Conservation (phyloP, 2,329 filamentous ascomycete genomes). For the Cytospora piceae region DNA sequence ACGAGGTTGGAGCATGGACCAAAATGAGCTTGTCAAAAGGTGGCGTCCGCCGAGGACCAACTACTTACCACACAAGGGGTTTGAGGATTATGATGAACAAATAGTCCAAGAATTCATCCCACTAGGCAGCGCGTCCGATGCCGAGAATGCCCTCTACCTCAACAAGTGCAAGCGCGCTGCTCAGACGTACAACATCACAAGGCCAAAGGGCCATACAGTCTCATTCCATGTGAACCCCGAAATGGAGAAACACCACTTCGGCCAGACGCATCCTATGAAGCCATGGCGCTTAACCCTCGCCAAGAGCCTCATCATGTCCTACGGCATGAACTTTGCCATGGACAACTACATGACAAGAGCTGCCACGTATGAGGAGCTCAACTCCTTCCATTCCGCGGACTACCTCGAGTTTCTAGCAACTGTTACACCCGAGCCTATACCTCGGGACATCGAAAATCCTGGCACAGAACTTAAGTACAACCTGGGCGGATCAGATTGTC, state of each 20-base stretch:
- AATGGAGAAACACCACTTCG: slow-evolving; percentile 97
- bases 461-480: slow-evolving; percentile 76
- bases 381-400: slow-evolving; percentile 82
- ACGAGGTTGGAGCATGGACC: slow-evolving; percentile 1
- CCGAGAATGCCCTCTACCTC: slow-evolving; percentile 60
- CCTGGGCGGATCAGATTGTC: slow-evolving; percentile 88
- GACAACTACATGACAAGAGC: slow-evolving; percentile 85
- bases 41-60: slow-evolving; percentile 62
- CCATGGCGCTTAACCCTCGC: slow-evolving; percentile 95
- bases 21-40: neutral
- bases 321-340: slow-evolving; percentile 97
- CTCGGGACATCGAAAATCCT: slow-evolving; percentile 67
- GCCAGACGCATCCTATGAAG: slow-evolving; percentile 97
- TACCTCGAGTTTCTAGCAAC: slow-evolving; percentile 88
- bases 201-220: slow-evolving; percentile 84
- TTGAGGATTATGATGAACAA: slow-evolving; percentile 50
- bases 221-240: slow-evolving; percentile 95
- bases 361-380: slow-evolving; percentile 86
- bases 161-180: slow-evolving; percentile 61
- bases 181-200: slow-evolving; percentile 70
- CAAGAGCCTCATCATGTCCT: slow-evolving; percentile 91
- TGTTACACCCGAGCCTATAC: slow-evolving; percentile 66
- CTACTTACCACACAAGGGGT: slow-evolving; percentile 58
- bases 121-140: slow-evolving; percentile 54
- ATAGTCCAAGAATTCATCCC: slow-evolving; percentile 58